Evolutionary conservation across 306 rosid genomes (phyloP), one percentile per base, ranked within the genome.

Genomic region (Comarum palustre): DNA sequence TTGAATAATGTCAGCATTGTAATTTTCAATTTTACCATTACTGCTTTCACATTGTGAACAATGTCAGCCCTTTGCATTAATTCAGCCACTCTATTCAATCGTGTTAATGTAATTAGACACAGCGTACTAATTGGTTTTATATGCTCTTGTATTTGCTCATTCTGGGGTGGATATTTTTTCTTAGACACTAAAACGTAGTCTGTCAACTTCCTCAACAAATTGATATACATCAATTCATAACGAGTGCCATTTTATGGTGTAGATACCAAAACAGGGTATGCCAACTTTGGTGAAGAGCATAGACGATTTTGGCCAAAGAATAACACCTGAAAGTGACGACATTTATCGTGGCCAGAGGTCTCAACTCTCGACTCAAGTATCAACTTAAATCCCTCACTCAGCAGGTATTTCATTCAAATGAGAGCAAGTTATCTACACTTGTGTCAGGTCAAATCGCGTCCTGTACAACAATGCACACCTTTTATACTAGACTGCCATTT

Each of bases 221-320:
- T 14, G 31, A 41, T 66, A 10, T 29, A 6, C n/a, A 61, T 78
- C 68, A 22, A 27, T 34, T 51, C 16, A 61, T 54, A 24, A 20
- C 38, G 45, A 54, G 68, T 69, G 16, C 48, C 17, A 17, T 66
- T 45, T 39, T 41, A 39, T 77, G 51, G 20, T 77, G 11, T 25
- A 48, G 61, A 48, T 64, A 6, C 81, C 68, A 76, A 78, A 77
- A 73, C 79, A 73, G 54, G 75, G 75, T 52, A 68, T 50, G 70
- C 60, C 67, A 22, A 5, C 77, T 55, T 55, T 73, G 78, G 20
- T 32, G 62, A 68, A 76, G 4, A 77, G 57, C 13, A 29, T 42
- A 8, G 77, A 71, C 20, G 71, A 50, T 20, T 42, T 58, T 11
- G 77, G 62, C 22, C 66, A 43, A 29, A 77, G 46, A 64, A 24